Conservation (phyloP, 352 stramenopile species). For the Globisporangium viniferum region DNA sequence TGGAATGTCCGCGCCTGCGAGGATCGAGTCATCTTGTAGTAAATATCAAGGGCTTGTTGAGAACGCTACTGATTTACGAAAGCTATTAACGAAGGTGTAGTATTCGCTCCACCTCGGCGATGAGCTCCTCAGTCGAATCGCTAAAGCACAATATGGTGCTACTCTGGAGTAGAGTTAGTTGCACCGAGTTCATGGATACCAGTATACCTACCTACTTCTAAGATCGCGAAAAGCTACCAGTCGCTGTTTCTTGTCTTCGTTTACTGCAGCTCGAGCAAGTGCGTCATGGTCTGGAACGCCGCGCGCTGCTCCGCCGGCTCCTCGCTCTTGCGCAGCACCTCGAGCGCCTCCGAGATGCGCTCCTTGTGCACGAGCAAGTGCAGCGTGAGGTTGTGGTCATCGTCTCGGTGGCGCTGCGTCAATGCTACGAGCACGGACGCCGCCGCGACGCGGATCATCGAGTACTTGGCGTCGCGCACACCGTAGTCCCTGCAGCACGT, state of each 20-base stretch:
- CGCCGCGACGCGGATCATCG: conserved; percentile 63
- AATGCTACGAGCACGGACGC: conserved; percentile 45
- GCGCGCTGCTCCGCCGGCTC: conserved; percentile 64
- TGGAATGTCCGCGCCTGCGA: too few species aligned
- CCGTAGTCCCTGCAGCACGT: conserved; percentile 51
- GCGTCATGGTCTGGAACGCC: conserved; percentile 43
- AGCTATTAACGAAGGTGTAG: too few species aligned
- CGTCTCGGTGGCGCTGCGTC: conserved; percentile 28
- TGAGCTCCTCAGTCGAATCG: too few species aligned
- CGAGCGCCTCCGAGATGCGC: conserved; percentile 33
- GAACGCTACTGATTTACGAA: too few species aligned
- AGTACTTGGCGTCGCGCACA: conserved; percentile 66
- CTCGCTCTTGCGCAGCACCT: conserved; percentile 46
- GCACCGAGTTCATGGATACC: background rate
- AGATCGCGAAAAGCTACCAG: background rate
- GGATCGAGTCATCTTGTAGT: too few species aligned
- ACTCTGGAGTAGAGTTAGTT: background rate
- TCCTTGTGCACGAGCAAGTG: conserved; percentile 51
- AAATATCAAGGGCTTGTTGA: too few species aligned
- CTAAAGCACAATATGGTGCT: background rate
- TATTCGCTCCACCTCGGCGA: too few species aligned
- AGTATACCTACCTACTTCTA: background rate
- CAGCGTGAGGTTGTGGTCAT: conserved; percentile 29
- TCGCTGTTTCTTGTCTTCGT: background rate
- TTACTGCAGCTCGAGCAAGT: conserved; percentile 31